Evolutionary conservation across 2,329 filamentous ascomycete genomes (phyloP).

Genomic region (Pseudogymnoascus sp.): DNA sequence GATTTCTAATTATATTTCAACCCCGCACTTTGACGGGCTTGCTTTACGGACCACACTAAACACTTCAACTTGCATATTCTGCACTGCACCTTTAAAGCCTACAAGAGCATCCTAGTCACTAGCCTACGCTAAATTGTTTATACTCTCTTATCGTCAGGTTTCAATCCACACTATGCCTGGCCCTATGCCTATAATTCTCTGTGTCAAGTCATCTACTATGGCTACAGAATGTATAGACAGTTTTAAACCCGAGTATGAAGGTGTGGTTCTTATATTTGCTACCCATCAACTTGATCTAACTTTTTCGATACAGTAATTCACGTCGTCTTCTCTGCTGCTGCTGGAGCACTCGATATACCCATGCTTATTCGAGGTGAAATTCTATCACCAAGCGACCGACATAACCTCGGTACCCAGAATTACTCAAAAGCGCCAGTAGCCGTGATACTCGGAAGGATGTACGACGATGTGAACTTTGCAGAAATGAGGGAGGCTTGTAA

Average conservation of each 20-base stretch:
- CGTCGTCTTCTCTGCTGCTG: constrained; percentile 8
- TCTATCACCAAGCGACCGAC: constrained; percentile 4
- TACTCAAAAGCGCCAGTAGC: constrained; percentile 9
- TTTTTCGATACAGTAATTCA: constrained; percentile 13
- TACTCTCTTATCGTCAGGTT: neutral
- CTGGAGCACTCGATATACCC: constrained; percentile 10
- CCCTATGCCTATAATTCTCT: neutral
- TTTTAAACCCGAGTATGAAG: neutral
- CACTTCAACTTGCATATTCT: neutral
- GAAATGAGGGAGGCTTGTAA: constrained; percentile 14
- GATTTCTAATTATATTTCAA: no score
- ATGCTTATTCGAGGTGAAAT: constrained; percentile 8
- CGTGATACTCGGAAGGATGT: constrained; percentile 12
- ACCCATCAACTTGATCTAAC: neutral
- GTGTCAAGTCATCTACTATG: neutral
- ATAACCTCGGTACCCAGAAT: constrained; percentile 13
- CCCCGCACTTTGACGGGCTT: neutral
- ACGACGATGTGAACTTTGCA: constrained; percentile 15
- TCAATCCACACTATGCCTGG: neutral
- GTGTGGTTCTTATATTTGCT: neutral
- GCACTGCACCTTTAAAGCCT: neutral
- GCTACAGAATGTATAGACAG: neutral
- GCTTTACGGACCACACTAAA: neutral
- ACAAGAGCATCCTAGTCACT: neutral
- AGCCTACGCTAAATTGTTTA: neutral